phyloP scores from a whole-genome alignment of 2,329 filamentous ascomycete genomes.

The Colletotrichum higginsianum region DNA sequence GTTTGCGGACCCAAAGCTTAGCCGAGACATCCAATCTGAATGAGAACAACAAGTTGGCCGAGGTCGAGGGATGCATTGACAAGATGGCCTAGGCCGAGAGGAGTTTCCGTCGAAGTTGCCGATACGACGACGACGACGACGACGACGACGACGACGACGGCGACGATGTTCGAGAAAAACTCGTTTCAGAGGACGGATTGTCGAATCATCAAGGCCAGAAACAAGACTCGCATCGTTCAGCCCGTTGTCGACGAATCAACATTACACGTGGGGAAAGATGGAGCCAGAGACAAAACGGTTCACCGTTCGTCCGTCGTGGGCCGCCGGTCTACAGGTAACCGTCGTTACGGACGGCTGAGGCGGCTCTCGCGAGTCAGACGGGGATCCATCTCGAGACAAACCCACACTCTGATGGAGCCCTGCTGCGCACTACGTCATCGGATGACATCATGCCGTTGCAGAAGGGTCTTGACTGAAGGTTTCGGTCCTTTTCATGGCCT shows the following conservation, averaged over 20 bases:
- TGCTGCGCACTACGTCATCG: conserved; percentile 12
- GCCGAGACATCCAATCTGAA: too few species aligned
- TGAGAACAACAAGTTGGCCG: too few species aligned
- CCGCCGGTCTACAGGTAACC: background rate
- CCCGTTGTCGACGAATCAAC: background rate
- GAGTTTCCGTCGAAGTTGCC: too few species aligned
- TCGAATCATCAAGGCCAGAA: background rate
- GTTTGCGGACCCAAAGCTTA: too few species aligned
- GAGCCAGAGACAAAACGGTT: background rate
- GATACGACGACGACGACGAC: too few species aligned
- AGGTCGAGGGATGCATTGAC: too few species aligned
- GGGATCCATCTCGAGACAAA: background rate
- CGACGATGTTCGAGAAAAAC: too few species aligned
- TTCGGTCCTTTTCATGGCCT: conserved; percentile 23
- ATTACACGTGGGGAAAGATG: background rate
- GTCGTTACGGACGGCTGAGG: conserved; percentile 16
- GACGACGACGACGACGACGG: too few species aligned
- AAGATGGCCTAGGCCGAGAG: too few species aligned
- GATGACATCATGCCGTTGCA: conserved; percentile 41
- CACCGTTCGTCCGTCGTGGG: background rate
- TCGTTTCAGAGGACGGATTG: background rate
- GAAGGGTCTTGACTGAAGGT: conserved; percentile 10
- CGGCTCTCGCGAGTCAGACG: conserved; percentile 27
- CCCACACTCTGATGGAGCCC: conserved; percentile 17
- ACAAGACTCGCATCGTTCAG: background rate